Conservation (phyloP, 208 protist species). For the Kentomonas sorsogonicus region DNA sequence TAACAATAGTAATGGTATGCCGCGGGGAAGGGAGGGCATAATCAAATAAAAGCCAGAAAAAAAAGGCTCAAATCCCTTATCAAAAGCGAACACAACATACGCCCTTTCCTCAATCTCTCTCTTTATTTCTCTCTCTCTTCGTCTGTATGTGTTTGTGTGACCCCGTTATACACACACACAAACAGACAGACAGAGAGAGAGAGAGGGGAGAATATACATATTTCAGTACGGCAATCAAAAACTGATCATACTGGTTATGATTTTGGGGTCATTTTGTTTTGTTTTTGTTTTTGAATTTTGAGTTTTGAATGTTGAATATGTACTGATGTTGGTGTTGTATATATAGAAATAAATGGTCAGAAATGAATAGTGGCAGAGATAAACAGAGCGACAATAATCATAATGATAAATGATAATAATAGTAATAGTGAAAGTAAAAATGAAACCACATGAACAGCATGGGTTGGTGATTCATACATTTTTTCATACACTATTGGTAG, state of each 20-base stretch:
- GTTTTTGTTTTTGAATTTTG: conserved; percentile 12
- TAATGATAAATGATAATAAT: too few species aligned
- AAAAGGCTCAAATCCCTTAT: too few species aligned
- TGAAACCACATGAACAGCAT: too few species aligned
- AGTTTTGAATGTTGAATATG: background rate
- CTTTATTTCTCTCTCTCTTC: too few species aligned
- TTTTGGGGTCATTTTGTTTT: conserved; percentile 9
- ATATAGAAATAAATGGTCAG: background rate
- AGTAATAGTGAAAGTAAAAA: too few species aligned
- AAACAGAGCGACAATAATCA: background rate
- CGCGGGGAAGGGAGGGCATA: too few species aligned
- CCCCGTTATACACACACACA: background rate
- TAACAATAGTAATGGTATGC: too few species aligned
- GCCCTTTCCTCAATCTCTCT: too few species aligned
- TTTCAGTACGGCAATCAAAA: background rate
- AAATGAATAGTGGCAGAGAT: background rate
- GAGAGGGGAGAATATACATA: background rate
- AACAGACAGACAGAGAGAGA: background rate
- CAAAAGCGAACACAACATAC: too few species aligned
- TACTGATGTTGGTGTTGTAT: conserved; percentile 1
- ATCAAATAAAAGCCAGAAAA: too few species aligned
- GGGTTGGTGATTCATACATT: too few species aligned
- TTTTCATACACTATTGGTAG: too few species aligned
- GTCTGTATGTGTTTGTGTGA: background rate
- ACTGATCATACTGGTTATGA: background rate